Base-by-base conservation (phyloP, 1,284 basidiomycete species). In the Ceraceosorus bombacis region DNA sequence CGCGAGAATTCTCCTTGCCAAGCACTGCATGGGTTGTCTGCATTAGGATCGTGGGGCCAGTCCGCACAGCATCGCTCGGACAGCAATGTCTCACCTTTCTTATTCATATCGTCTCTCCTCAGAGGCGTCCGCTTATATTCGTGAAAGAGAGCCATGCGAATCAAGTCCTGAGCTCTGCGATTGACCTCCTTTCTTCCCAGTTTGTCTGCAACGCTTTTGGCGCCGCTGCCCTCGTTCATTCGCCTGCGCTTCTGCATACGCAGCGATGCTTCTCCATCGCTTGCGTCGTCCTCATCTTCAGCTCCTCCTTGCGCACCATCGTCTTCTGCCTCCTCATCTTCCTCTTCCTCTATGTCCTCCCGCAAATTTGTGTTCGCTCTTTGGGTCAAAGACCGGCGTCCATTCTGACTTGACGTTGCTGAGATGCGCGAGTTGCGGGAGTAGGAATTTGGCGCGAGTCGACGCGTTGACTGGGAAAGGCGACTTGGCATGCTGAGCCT, bases 81-180 rank as follows among this genome's bases (percentile, higher is more conserved):
- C 51, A 52, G 51, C 38, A n/a, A 39, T n/a, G 10, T 27, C 64
- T 51, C 38, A 71, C 65, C 39, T 60, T 63, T 43, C 36, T 57
- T 57, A 49, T 57, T 55, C 13, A 73, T 63, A 51, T 69, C 66
- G 12, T 70, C 65, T 17, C 63, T 64, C n/a, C 57, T 41, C 38
- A 73, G 62, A 2, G 60, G 13, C 0, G 27, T 51, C 41, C 66
- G 64, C 12, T 58, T 54, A 41, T 69, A 68, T 40, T 73, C 72
- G 58, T 57, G 64, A 37, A 68, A 67, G 6, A 73, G 59, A 6
- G 70, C 67, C 39, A 66, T 57, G 9, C 72, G 59, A 41, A 61
- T 69, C 5, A 73, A 63, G 17, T 73, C 70, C 38, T 64, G 61
- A 0, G 62, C 62, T 41, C 67, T 71, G 43, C 66, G 61, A 4